phyloP scores from a whole-genome alignment of 139 green algal genomes.

The Asterochloris erici region DNA sequence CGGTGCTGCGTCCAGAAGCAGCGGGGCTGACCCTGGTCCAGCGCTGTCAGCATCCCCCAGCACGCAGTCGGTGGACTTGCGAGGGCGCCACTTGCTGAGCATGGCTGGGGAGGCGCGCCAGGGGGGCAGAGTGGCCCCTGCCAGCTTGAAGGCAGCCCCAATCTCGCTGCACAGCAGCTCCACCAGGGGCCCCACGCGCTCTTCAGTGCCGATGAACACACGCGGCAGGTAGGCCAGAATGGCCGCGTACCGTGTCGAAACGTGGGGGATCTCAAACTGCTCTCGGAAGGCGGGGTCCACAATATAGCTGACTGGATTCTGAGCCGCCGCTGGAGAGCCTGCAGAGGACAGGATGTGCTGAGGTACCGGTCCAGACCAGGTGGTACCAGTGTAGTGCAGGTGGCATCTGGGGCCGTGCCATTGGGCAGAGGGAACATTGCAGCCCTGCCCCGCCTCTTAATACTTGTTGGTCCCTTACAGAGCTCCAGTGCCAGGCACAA shows the following conservation, averaged over 20 bases:
- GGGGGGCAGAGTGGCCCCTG: conserved; percentile 45
- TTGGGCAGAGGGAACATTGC: too few relatives aligned
- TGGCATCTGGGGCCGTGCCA: too few relatives aligned
- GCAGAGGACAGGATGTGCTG: neutral
- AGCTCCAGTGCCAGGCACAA: too few relatives aligned
- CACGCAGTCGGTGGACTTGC: conserved; percentile 34
- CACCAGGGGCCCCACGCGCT: conserved; percentile 23
- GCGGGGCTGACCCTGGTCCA: too few relatives aligned
- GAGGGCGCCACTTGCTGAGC: conserved; percentile 58
- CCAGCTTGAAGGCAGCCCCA: conserved; percentile 35
- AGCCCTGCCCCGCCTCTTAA: too few relatives aligned
- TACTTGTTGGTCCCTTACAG: too few relatives aligned
- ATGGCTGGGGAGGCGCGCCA: conserved; percentile 51
- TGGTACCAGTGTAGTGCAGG: too few relatives aligned
- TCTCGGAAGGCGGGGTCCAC: conserved; percentile 56
- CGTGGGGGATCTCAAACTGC: conserved; percentile 60
- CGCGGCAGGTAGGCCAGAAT: conserved; percentile 3
- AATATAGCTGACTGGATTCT: conserved; percentile 25
- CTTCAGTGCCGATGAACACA: conserved; percentile 8
- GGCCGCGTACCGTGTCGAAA: conserved; percentile 15
- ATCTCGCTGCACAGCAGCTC: conserved; percentile 52
- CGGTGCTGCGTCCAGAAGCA: too few relatives aligned
- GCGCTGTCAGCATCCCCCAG: too few relatives aligned
- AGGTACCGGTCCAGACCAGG: neutral
- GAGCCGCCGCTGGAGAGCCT: neutral